Base-by-base conservation (phyloP, 371 early-diverging fungal species). In the Lichtheimia ornata region DNA sequence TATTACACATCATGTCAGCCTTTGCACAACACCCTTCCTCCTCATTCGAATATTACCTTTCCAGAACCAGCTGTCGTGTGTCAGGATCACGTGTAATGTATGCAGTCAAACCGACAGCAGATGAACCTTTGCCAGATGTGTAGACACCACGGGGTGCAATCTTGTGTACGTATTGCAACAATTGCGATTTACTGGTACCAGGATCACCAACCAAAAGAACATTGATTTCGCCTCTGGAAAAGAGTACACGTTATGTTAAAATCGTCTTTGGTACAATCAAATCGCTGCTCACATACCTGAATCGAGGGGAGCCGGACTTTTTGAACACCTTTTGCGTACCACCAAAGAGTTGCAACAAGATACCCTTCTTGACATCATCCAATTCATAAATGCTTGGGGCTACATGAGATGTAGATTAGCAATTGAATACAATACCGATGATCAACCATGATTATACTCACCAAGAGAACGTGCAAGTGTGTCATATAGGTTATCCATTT, bases 21-120 rank as follows among this genome's bases (percentile, higher is more conserved):
- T 4, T 51, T 24, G 13, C 3, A 40, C n/a, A 3, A 41, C 25
- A 20, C 22, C 1, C 40, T 11, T 44, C 51, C 20, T 7, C n/a
- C 42, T 51, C 7, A 27, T 4, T 28, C 25, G 12, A 17, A 15
- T 12, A 18, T 28, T 69, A 87, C 88, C 87, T 94, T 75, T 99
- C 99, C 56, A 99, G 79, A 12, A 99, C 97, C 66, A 98, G 80
- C 81, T 98, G 97, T 25, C 94, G 89, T 14, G 95, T 93, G 67
- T 99, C 99, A 0, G 97, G 95, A 69, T 99, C 99, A 53, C 97
- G 88, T 20, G 95, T 94, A n/a, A 99, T 95, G 73, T 94, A 96
- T 11, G 99, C 99, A 3, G 99, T 99, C 54, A 99, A 82, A 77
- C 99, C 99, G 6, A 99, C 99, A 5, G 99, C 99, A 27, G 95